Evolutionary conservation across 78 protist genomes (phyloP), one percentile per base, ranked within the genome.

Genomic region (Dictyostelium brefeldianum): DNA sequence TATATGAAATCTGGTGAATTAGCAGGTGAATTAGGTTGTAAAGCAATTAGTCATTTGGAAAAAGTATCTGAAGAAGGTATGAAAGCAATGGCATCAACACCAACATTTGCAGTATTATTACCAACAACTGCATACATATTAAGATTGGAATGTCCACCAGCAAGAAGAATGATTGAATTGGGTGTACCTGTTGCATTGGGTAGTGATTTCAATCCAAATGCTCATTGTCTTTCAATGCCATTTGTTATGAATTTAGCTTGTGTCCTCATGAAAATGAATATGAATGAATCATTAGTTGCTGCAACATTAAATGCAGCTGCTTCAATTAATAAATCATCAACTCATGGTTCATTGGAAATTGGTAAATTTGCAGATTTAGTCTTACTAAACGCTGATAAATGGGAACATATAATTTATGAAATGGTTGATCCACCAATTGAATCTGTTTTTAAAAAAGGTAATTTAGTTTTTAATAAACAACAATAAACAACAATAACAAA

Each of bases 341-440:
- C 53, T 25, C 80, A 92, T 73, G 98, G 98, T 18, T 95, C 97
- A n/a, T 51, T 97, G 2, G 98, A 97, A 59, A 36, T 74, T 50
- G 96, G 97, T 50, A 97, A 97, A 75, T 54, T 20, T 69, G 97
- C 96, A 17, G 97, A 97, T 65, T 29, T 95, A 27, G 90, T 97
- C 25, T 47, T 97, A 3, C n/a, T 97, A 36, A 78, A 92, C 47
- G 59, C 81, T 15, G 36, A 73, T 1, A 67, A 91, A 53, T 97
- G 98, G 98, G 98, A 97, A 94, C 98, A 97, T 57, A 62, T 97
- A 25, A 81, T 97, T 41, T 97, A 97, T 78, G 93, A 96, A 69
- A 46, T 97, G 94, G 93, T 43, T 25, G 97, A 96, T 67, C 95
- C 96, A 54, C 98, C 98, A 4, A 95, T 97, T 67, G 50, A 27